These are phyloP conservation scores for Carex myosuroides DNA, from an alignment of 176 grass and related monocot species.

Conservation along the genomic window DNA sequence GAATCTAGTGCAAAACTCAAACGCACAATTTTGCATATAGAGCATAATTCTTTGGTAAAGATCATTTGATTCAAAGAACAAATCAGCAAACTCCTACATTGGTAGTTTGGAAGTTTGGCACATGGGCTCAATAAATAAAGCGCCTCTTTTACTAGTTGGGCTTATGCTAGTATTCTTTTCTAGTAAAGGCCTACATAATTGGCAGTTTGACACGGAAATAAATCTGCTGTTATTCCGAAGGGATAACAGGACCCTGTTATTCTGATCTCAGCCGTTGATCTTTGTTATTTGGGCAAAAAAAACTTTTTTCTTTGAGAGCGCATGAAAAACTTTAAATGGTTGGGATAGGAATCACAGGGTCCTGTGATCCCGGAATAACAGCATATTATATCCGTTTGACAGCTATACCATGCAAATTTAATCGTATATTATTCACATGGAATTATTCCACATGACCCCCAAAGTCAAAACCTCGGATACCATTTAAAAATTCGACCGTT, in stretches of 20 bases:
- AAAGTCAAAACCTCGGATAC: constrained; percentile 4
- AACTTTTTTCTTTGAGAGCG: too few species aligned
- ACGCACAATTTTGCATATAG: not conserved
- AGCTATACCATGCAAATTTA: not conserved
- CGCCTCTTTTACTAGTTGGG: not conserved
- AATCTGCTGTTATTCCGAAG: too few species aligned
- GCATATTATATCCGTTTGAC: not conserved
- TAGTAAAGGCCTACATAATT: not conserved
- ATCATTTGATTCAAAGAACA: not conserved
- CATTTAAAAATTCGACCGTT: constrained; percentile 20
- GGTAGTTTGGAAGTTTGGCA: not conserved
- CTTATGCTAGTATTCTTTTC: not conserved
- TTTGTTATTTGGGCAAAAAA: too few species aligned
- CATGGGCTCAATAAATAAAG: not conserved
- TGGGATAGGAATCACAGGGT: too few species aligned
- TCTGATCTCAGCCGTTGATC: too few species aligned
- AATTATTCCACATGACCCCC: not conserved
- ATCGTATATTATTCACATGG: not conserved
- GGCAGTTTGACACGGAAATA: not conserved
- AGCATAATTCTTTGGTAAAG: not conserved
- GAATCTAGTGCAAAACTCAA: not conserved
- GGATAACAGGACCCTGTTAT: too few species aligned
- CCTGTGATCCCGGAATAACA: too few species aligned
- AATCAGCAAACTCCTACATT: not conserved
- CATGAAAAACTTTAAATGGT: too few species aligned